Evolutionary conservation across 2,329 filamentous ascomycete species (phyloP), one percentile per base, ranked within the genome.

Genomic region (Rutstroemia sp.): DNA sequence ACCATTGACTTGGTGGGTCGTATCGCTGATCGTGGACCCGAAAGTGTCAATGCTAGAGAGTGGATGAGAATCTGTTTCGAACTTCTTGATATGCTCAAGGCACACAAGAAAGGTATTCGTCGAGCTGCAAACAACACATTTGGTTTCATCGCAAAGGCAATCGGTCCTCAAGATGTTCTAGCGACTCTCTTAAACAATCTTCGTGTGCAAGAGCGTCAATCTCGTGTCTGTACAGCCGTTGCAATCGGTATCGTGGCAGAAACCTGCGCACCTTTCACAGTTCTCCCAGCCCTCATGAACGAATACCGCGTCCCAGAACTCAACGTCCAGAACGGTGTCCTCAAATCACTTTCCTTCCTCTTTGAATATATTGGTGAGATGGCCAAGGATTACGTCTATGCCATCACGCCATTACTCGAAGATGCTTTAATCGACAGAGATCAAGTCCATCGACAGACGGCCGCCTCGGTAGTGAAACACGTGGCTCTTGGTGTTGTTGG

Each of bases 61-160:
- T 99, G 94, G 94, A 99, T 99, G 95, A 86, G 94, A 70, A 99
- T 99, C 71, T 99, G 94, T 75, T 99, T 99, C 73, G 94, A 99
- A 76, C 78, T 99, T 54, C 83, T 99, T 30, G 94, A 99, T 74
- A 99, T 99, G 94, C 82, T 99, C 67, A 99, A 99, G 75, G 94
- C 94, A 6, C 94, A 99, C 78, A 99, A 99, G 76, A 99, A 99
- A 80, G 95, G 94, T 63, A 99, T 99, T 65, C 88, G 94, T 63
- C 87, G 94, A 72, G 94, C 94, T 21, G 95, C 94, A 65, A 99
- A 99, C 82, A 99, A 99, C 77, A 99, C 94, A 0, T 99, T 99
- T 67, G 94, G 94, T 71, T 99, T 96, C 80, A 99, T 99, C 68
- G 94, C 94, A 70, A 99, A 99, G 75, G 94, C 94, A 58, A 99